phyloP scores from a whole-genome alignment of 257 asterid genomes.

The Fraxinus cuspidata region DNA sequence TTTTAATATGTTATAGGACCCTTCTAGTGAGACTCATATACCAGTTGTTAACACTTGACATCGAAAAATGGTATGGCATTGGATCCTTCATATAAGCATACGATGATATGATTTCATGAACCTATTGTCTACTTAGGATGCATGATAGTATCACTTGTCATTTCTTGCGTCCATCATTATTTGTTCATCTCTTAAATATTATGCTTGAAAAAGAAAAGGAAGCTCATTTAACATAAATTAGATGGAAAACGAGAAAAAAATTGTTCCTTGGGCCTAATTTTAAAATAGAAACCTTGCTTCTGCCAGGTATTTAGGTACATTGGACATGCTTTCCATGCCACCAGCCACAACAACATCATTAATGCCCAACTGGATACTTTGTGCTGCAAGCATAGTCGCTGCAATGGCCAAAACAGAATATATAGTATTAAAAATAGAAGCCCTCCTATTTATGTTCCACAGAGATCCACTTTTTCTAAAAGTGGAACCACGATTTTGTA shows the following conservation, averaged over 20 bases:
- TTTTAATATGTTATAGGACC: background rate
- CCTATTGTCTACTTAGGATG: background rate
- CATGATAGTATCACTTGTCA: background rate
- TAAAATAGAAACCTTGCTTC: constrained; percentile 79
- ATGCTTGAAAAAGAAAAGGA: background rate
- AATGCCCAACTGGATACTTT: constrained; percentile 89
- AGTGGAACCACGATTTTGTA: background rate
- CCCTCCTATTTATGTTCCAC: background rate
- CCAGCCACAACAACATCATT: constrained; percentile 98
- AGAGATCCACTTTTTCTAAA: background rate
- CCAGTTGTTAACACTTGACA: background rate
- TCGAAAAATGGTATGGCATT: background rate
- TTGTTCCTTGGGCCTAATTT: background rate
- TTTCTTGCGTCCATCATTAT: constrained; percentile 7
- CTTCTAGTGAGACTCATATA: background rate
- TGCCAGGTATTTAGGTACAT: constrained; percentile 87
- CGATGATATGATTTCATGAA: background rate
- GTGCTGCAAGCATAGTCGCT: constrained; percentile 96
- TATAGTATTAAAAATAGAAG: background rate
- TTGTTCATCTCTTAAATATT: background rate
- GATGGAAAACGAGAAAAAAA: background rate
- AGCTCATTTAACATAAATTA: constrained; percentile 5
- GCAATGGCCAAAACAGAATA: constrained; percentile 34
- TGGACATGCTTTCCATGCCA: constrained; percentile 99
- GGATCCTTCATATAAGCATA: background rate